A percentile compares a stretch with the other conserved stretches of the same genome.
Conservation (phyloP, 2,329 filamentous ascomycete species). For the Epicoccum nigrum region DNA sequence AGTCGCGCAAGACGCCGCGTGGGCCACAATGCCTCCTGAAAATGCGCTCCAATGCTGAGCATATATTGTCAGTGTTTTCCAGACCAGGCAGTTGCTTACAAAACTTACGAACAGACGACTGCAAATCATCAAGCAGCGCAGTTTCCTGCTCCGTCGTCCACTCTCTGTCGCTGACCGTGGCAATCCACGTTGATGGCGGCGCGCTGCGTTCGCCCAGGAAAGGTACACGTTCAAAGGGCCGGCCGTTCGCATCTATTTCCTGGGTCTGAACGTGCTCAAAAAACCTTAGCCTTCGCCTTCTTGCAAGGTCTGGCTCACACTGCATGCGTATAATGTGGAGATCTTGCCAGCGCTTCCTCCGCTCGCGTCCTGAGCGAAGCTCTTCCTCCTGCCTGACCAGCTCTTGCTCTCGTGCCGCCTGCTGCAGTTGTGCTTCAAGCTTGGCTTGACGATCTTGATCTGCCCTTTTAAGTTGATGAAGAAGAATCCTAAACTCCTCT, state of each 20-base stretch:
- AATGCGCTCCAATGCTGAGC: constrained; percentile 36
- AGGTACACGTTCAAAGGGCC: constrained; percentile 47
- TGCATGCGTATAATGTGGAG: constrained; percentile 36
- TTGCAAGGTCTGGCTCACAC: constrained; percentile 29
- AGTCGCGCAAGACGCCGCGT: constrained; percentile 32
- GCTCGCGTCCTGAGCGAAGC: constrained; percentile 2
- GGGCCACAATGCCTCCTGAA: constrained; percentile 36
- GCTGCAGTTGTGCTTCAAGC: constrained; percentile 9
- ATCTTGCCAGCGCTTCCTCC: constrained; percentile 36
- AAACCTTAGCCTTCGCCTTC: constrained; percentile 19
- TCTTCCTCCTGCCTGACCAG: constrained; percentile 2
- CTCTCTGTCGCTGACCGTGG: constrained; percentile 16
- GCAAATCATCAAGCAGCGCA: constrained; percentile 42
- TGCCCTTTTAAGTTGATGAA: constrained; percentile 14
- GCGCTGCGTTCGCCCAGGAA: constrained; percentile 45
- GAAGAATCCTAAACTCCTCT: constrained; percentile 3
- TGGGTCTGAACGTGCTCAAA: constrained; percentile 21
- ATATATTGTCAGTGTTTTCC: neutral
- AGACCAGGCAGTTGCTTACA: neutral
- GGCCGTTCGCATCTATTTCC: constrained; percentile 49
- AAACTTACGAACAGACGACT: constrained; percentile 34
- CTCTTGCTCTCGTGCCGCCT: constrained; percentile 15
- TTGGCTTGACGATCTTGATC: constrained; percentile 11
- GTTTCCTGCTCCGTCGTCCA: constrained; percentile 44
- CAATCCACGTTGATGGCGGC: constrained; percentile 19